Conservation (phyloP, 805 yeast genomes). For the Pichia californica region DNA sequence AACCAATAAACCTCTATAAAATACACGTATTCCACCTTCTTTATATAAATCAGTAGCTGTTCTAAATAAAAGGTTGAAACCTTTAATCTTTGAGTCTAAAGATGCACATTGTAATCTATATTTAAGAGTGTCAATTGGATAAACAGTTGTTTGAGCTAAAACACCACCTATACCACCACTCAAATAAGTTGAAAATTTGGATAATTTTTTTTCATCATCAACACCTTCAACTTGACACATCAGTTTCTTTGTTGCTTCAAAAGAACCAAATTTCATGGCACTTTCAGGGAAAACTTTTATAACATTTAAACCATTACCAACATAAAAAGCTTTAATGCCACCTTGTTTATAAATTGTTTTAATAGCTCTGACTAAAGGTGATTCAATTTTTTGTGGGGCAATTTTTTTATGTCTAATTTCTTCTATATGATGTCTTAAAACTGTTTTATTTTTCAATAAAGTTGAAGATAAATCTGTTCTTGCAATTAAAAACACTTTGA, state of each 20-base stretch:
- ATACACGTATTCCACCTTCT: constrained; percentile 72
- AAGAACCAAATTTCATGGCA: constrained; percentile 95
- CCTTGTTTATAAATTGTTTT: constrained; percentile 79
- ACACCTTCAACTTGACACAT: constrained; percentile 74
- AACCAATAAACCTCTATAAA: constrained; percentile 81
- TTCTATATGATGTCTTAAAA: constrained; percentile 28
- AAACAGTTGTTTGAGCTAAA: constrained; percentile 83
- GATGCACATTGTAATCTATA: constrained; percentile 92
- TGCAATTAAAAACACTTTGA: constrained; percentile 90
- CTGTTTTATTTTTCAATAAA: constrained; percentile 49
- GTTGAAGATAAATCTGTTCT: constrained; percentile 77
- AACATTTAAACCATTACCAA: constrained; percentile 92
- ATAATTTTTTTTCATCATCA: constrained; percentile 59
- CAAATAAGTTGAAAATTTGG: constrained; percentile 72
- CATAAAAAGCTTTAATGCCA: constrained; percentile 82
- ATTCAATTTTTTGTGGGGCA: constrained; percentile 44
- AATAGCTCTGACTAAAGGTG: constrained; percentile 78
- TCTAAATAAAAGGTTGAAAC: constrained; percentile 50
- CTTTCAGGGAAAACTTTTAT: constrained; percentile 93
- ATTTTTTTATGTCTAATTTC: constrained; percentile 36
- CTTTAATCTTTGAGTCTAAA: constrained; percentile 53
- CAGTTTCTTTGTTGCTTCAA: constrained; percentile 76
- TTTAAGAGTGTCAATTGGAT: constrained; percentile 92
- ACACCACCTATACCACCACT: constrained; percentile 98
- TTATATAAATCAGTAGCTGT: constrained; percentile 74